Percentiles rank a stretch among this genome's conserved stretches.
Evolutionary conservation across 139 green algal genomes (phyloP).

Genomic region (Deuterostichococcus epilithicus): DNA sequence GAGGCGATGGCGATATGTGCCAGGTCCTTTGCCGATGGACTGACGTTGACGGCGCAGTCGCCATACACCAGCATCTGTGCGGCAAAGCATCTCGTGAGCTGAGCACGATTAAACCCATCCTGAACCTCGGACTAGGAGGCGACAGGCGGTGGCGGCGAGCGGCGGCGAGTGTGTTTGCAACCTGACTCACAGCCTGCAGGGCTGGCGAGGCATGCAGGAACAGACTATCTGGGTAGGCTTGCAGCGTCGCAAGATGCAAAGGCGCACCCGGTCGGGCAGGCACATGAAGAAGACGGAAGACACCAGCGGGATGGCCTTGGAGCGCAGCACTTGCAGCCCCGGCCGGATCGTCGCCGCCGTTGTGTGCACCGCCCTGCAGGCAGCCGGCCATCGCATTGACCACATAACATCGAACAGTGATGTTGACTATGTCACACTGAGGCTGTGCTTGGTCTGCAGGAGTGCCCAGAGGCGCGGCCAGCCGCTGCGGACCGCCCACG

Average conservation of each 20-base stretch:
- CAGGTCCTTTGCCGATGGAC: slow-evolving; percentile 69
- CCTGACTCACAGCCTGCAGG: background rate
- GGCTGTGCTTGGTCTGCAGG: too few relatives aligned
- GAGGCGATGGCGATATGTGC: slow-evolving; percentile 69
- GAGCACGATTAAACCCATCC: background rate
- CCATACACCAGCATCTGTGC: slow-evolving; percentile 80
- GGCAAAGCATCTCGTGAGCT: background rate
- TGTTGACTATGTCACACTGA: background rate
- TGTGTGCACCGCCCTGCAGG: slow-evolving; percentile 49
- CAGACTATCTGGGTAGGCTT: too few relatives aligned
- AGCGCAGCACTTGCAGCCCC: slow-evolving; percentile 71
- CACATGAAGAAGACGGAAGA: slow-evolving; percentile 93
- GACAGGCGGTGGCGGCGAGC: background rate
- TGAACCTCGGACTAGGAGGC: background rate
- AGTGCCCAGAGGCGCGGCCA: too few relatives aligned
- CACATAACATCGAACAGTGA: background rate
- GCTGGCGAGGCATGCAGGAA: too few relatives aligned
- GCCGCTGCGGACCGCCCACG: too few relatives aligned
- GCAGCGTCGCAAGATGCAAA: background rate
- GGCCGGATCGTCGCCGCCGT: slow-evolving; percentile 87
- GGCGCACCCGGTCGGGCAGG: slow-evolving; percentile 70
- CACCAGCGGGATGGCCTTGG: slow-evolving; percentile 47
- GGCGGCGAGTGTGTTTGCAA: background rate
- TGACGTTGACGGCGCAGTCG: slow-evolving; percentile 89
- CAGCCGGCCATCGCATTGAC: background rate